Base-by-base conservation (phyloP, 768 basidiomycete genomes). In the Auriscalpium vulgare region DNA sequence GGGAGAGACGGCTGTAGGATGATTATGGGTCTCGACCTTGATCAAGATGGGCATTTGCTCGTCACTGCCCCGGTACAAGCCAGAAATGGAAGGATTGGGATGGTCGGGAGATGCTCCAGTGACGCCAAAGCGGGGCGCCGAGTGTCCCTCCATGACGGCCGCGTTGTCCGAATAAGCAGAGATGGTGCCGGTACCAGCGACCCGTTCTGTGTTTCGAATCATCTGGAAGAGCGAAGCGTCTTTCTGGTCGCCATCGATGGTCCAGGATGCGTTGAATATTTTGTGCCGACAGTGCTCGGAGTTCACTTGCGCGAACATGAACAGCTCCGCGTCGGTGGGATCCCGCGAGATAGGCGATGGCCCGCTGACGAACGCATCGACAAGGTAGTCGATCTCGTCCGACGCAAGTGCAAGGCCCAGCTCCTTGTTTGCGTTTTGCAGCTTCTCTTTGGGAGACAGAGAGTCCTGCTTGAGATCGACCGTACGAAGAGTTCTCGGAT, bases 231-330 rank as follows among this genome's bases (percentile, higher is more conserved):
- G 81, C 4, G 91, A 90, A 47, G 75, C 74, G 56, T 87, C 80
- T 63, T 83, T 75, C 10, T 75, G 64, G 43, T 75, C 64, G 2
- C 78, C 87, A 64, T 97, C 88, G 61, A 99, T 82, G 10, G 84
- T 90, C 97, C 97, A 99, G 14, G 88, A 80, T 0, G 97, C 95
- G 67, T 99, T 99, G 78, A 98, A 99, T 63, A 97, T 98, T 74
- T 99, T 99, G 78, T 99, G 97, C 37, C 97, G 81, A 70, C 97
- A 99, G 67, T 98, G 97, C 70, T 99, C 97, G n/a, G 95, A 97
- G 74, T 99, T 99, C 69, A 99, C 95, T 67, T 99, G 97, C 3
- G 97, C 95, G 70, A 98, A 99, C 97, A 98, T 99, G 81, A 99
- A 99, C 8, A 99, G 78, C 68, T 99, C 97, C 3, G 95, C 95